These are phyloP conservation scores for Penicillium chermesinum DNA, from an alignment of 495 filamentous ascomycete species.

Conservation along the genomic window DNA sequence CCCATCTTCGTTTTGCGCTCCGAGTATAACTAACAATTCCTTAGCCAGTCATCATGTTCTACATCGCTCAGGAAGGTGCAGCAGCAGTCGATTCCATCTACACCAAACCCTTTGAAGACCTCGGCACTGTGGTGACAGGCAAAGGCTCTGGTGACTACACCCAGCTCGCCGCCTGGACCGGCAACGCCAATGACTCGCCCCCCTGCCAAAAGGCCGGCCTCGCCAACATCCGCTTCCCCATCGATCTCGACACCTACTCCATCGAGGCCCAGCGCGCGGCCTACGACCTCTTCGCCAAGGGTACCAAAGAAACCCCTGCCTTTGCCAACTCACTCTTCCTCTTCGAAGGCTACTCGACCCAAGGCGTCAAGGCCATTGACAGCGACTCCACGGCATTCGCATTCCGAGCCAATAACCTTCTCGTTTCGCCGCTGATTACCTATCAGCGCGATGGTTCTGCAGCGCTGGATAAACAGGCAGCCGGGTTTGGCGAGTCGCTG, in stretches of 20 bases:
- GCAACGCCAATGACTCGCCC: slow-evolving; percentile 27
- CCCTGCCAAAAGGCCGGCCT: slow-evolving; percentile 44
- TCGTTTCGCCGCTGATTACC: slow-evolving; percentile 38
- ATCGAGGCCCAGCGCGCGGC: slow-evolving; percentile 33
- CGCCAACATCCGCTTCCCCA: slow-evolving; percentile 47
- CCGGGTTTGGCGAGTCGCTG: slow-evolving; percentile 34
- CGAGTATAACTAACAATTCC: no score
- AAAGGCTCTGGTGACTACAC: slow-evolving; percentile 35
- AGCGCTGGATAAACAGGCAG: slow-evolving; percentile 26
- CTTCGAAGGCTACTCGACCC: slow-evolving; percentile 50
- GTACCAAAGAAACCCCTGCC: slow-evolving; percentile 20
- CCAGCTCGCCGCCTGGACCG: slow-evolving; percentile 42
- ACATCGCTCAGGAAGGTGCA: slow-evolving; percentile 48
- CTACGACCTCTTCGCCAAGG: slow-evolving; percentile 37
- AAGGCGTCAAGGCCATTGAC: slow-evolving; percentile 39
- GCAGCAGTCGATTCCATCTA: slow-evolving; percentile 33
- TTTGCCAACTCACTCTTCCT: slow-evolving; percentile 44
- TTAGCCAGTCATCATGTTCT: slow-evolving; percentile 44
- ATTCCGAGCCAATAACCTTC: slow-evolving; percentile 38
- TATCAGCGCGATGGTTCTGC: slow-evolving; percentile 27
- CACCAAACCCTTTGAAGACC: slow-evolving; percentile 38
- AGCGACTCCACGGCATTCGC: slow-evolving; percentile 38
- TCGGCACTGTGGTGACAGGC: slow-evolving; percentile 35
- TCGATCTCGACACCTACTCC: slow-evolving; percentile 43
- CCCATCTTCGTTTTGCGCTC: no score